phyloP scores from a whole-genome alignment of 306 rosid species.

The Luffa acutangula region DNA sequence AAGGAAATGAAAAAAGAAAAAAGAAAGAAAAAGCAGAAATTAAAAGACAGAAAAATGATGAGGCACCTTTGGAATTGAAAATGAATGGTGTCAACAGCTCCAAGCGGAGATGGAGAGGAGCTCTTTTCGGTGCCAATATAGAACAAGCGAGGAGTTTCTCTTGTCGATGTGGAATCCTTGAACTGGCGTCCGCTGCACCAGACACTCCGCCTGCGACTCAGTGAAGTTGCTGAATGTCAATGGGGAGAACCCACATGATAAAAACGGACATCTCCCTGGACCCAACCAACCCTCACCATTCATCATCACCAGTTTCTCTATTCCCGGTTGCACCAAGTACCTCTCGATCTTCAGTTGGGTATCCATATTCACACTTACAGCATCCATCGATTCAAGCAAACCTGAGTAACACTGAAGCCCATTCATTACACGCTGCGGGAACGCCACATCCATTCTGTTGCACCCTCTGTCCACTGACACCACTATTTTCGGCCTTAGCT shows the following conservation, averaged over 20 bases:
- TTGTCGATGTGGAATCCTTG: slow-evolving; percentile 74
- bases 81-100: slow-evolving; percentile 51
- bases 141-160: slow-evolving; percentile 60
- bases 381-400: slow-evolving; percentile 72
- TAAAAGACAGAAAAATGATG: slow-evolving; percentile 28
- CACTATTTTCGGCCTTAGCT: slow-evolving; percentile 60
- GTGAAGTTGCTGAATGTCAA: slow-evolving; percentile 71
- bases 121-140: slow-evolving; percentile 77
- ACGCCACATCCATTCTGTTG: slow-evolving; percentile 47
- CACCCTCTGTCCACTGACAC: slow-evolving; percentile 61
- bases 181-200: slow-evolving; percentile 65
- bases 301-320: slow-evolving; percentile 47
- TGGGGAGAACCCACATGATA: slow-evolving; percentile 70
- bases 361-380: slow-evolving; percentile 49
- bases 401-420: slow-evolving; percentile 42
- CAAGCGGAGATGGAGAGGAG: slow-evolving; percentile 66
- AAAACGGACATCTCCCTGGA: slow-evolving; percentile 49
- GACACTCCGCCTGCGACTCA: slow-evolving; percentile 81
- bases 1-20: slow-evolving; percentile 13
- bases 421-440: slow-evolving; percentile 45
- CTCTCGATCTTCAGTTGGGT: slow-evolving; percentile 62
- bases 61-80: slow-evolving; percentile 40
- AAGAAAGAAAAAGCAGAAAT: slow-evolving; percentile 10
- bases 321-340: slow-evolving; percentile 61
- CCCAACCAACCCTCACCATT: slow-evolving; percentile 30